Evolutionary conservation across 306 rosid genomes (phyloP), one percentile per base, ranked within the genome.

Genomic region (Oemleria cerasiformis): DNA sequence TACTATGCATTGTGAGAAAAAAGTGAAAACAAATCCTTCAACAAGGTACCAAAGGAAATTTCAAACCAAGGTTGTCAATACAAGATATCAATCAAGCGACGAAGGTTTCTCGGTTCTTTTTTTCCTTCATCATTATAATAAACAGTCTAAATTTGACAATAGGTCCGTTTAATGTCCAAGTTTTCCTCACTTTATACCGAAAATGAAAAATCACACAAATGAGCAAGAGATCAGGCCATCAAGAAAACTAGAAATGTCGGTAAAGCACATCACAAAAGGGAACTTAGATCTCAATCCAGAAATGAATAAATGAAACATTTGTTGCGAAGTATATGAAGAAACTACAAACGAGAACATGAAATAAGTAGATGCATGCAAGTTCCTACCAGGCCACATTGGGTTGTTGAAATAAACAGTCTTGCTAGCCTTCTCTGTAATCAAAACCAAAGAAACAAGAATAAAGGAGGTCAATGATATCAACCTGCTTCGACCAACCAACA

Each of bases 301-400:
- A 30, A 1, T 17, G 13, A 2, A 65, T 20, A 25, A 42, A 13
- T 44, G 19, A 17, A 55, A 7, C 39, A 51, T 55, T 54, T 5
- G 14, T 40, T 55, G 41, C 34, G 9, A 47, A 21, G 14, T 7
- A 41, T 4, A n/a, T 4, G 14, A 56, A 49, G 14, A 50, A 42
- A 20, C 50, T 38, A 41, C 41, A 16, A 45, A 50, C 40, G 70
- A 38, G 50, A 61, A 47, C 42, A 80, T 5, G 63, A 20, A 49
- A 40, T 19, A 58, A 8, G 50, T 34, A 69, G 40, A 21, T 10
- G 49, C 49, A 67, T 10, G 36, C 63, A 23, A 44, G 59, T 54
- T 71, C 84, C 34, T 80, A 95, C 99, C 99, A 17, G 96, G 96
- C 97, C 99, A 95, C 99, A 95, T 89, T 6, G 97, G 99, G 75